Conservation (phyloP, 192 early-diverging fungal genomes). For the Linnemannia exigua region DNA sequence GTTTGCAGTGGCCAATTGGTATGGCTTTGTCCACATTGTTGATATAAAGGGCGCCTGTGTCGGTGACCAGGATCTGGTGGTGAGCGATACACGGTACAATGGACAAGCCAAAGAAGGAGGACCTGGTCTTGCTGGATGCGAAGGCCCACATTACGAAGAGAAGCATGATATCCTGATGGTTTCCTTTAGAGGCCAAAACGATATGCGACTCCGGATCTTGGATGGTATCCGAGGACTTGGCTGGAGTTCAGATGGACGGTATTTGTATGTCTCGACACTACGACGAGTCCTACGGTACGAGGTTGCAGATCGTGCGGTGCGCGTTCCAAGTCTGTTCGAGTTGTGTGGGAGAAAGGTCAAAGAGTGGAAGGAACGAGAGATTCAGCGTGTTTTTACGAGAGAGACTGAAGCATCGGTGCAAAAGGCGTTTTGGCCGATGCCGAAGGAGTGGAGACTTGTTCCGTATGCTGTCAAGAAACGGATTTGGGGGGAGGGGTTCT, state of each 20-base stretch:
- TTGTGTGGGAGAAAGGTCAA: conserved; percentile 43
- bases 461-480: conserved; percentile 32
- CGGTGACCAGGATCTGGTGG: conserved; percentile 27
- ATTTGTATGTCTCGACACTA: conserved; percentile 63
- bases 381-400: conserved; percentile 1
- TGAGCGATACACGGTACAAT: background rate
- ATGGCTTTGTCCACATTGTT: conserved; percentile 68
- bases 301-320: conserved; percentile 27
- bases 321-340: conserved; percentile 43
- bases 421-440: conserved; percentile 13
- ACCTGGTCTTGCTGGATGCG: conserved; percentile 7
- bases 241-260: conserved; percentile 60
- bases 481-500: conserved; percentile 40
- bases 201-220: conserved; percentile 59
- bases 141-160: conserved; percentile 41
- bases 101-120: conserved; percentile 1
- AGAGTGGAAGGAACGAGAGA: conserved; percentile 48
- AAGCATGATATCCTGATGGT: conserved; percentile 68
- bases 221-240: conserved; percentile 63
- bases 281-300: conserved; percentile 61
- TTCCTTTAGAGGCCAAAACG: conserved; percentile 61
- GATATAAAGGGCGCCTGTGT: conserved; percentile 53
- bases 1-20: conserved; percentile 64
- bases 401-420: background rate
- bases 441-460: conserved; percentile 33